A percentile compares a stretch with the other conserved stretches of the same genome.
Evolutionary conservation across 2,329 filamentous ascomycete genomes (phyloP).

Genomic region (Hypoxylon sp.): DNA sequence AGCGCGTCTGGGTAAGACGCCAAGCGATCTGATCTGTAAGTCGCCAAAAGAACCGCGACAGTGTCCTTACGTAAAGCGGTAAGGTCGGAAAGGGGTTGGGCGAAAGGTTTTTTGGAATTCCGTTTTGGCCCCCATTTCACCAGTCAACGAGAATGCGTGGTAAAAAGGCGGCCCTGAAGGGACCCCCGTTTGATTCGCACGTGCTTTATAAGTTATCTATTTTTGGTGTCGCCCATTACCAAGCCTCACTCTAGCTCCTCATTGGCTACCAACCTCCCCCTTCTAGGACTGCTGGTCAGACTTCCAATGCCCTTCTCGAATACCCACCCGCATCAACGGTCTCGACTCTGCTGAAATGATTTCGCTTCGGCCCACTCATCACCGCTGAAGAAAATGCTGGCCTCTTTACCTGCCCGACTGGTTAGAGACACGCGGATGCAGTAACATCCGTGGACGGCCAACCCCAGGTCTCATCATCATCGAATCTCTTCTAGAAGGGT

Average conservation of each 20-base stretch:
- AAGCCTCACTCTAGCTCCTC: conserved; percentile 40
- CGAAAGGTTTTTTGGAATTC: conserved; percentile 12
- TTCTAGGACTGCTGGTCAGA: conserved; percentile 51
- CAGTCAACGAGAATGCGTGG: conserved; percentile 8
- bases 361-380: conserved; percentile 27
- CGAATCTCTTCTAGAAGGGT: conserved; percentile 4
- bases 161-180: conserved; percentile 1
- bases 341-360: conserved; percentile 20
- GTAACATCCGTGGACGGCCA: conserved; percentile 10
- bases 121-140: conserved; percentile 28
- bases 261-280: conserved; percentile 41
- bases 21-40: conserved; percentile 38
- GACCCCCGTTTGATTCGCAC: conserved; percentile 29
- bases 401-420: conserved; percentile 16
- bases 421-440: conserved; percentile 22
- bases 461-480: conserved; percentile 21
- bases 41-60: conserved; percentile 4
- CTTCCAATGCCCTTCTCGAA: conserved; percentile 36
- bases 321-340: conserved; percentile 20
- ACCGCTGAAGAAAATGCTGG: conserved; percentile 8
- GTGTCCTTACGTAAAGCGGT: conserved; percentile 31
- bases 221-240: conserved; percentile 50
- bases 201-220: conserved; percentile 51
- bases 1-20: conserved; percentile 25
- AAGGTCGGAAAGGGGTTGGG: conserved; percentile 35